These are phyloP conservation scores for Lanmaoa pseudosensibilis DNA, from an alignment of 768 basidiomycete genomes.

Conservation along the genomic window DNA sequence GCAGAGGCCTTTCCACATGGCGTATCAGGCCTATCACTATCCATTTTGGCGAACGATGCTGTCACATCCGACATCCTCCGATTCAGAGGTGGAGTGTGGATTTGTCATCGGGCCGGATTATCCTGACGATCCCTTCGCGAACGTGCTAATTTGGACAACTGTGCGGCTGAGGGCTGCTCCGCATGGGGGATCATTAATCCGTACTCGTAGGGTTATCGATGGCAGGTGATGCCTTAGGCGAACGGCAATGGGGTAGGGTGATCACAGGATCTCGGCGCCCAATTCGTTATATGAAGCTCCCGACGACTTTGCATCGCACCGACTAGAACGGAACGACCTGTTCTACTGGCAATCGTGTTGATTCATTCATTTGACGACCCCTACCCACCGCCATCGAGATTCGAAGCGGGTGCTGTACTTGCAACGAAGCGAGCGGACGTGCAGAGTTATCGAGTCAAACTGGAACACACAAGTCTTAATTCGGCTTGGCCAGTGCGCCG, in stretches of 20 bases:
- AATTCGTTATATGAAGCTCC: slow-evolving; percentile 6
- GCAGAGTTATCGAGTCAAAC: slow-evolving; percentile 7
- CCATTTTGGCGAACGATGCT: slow-evolving; percentile 13
- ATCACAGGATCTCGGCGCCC: slow-evolving; percentile 19
- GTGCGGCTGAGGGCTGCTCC: slow-evolving; percentile 17
- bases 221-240: slow-evolving; percentile 14
- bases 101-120: slow-evolving; percentile 27
- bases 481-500: slow-evolving; percentile 9
- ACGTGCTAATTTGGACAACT: slow-evolving; percentile 20
- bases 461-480: slow-evolving; percentile 12
- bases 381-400: slow-evolving; percentile 22
- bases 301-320: slow-evolving; percentile 20
- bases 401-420: slow-evolving; percentile 14
- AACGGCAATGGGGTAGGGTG: slow-evolving; percentile 12
- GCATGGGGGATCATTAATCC: slow-evolving; percentile 28
- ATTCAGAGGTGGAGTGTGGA: background rate
- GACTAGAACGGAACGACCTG: slow-evolving; percentile 23
- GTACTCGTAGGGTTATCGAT: slow-evolving; percentile 22
- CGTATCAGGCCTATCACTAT: slow-evolving; percentile 22
- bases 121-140: slow-evolving; percentile 37
- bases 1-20: slow-evolving; percentile 19
- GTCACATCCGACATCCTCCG: slow-evolving; percentile 32
- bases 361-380: slow-evolving; percentile 21
- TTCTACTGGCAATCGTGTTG: slow-evolving; percentile 20
- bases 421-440: slow-evolving; percentile 22